Evolutionary conservation across 2,329 filamentous ascomycete genomes (phyloP).

Genomic region (Fusarium coffeatum): DNA sequence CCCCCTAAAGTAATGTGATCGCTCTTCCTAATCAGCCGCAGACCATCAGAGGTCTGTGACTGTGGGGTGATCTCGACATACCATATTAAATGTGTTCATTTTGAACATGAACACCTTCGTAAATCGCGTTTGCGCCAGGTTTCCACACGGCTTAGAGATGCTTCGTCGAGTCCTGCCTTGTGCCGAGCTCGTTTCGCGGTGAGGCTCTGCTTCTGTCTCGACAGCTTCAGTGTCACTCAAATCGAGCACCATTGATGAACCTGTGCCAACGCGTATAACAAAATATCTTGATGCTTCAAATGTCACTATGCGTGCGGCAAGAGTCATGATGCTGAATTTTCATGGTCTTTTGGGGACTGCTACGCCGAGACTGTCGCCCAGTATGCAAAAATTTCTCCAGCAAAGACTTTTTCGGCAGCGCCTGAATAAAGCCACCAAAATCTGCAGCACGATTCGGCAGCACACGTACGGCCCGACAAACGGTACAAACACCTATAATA

Average conservation of each 20-base stretch:
- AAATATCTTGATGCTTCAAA: neutral
- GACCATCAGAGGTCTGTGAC: constrained; percentile 58
- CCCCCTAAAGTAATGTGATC: constrained; percentile 61
- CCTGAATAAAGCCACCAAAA: neutral
- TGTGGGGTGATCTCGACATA: constrained; percentile 65
- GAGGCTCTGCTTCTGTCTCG: neutral
- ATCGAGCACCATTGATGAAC: neutral
- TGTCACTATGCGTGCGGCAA: neutral
- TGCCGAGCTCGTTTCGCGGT: neutral
- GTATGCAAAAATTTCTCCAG: neutral
- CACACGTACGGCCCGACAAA: neutral
- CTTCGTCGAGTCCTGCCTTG: too few relatives aligned
- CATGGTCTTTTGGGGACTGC: neutral
- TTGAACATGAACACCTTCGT: neutral
- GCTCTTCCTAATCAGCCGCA: constrained; percentile 61
- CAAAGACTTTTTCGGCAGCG: neutral
- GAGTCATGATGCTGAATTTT: neutral
- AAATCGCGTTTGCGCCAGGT: neutral
- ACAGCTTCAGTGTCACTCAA: too few relatives aligned
- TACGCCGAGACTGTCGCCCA: neutral
- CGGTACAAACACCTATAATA: neutral
- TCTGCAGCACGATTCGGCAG: neutral
- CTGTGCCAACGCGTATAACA: too few relatives aligned
- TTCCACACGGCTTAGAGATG: neutral
- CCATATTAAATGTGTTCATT: neutral